Evolutionary conservation across 1,284 basidiomycete genomes (phyloP).

Genomic region (Tremellales sp.): DNA sequence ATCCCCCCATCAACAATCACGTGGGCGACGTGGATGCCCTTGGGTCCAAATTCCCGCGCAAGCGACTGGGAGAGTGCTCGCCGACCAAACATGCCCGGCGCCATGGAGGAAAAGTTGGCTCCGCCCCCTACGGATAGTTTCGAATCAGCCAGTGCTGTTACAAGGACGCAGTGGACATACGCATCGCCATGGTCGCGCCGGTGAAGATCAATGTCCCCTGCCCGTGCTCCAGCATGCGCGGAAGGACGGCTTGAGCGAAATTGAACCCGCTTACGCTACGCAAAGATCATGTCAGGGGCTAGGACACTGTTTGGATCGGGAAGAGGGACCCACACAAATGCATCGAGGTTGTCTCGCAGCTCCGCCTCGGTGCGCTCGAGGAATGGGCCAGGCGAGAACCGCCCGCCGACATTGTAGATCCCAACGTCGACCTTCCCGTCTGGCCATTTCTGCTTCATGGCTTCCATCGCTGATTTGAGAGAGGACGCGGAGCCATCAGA

Average conservation of each 20-base stretch:
- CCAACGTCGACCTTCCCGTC: constrained; percentile 37
- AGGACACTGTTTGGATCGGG: neutral
- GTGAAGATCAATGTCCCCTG: constrained; percentile 44
- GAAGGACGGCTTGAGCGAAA: constrained; percentile 37
- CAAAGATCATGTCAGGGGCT: neutral
- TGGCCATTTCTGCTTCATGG: constrained; percentile 34
- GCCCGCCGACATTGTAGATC: constrained; percentile 35
- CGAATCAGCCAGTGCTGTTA: neutral
- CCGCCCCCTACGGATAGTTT: constrained; percentile 10
- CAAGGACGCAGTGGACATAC: constrained; percentile 4
- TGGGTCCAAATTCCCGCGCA: constrained; percentile 48
- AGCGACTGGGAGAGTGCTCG: constrained; percentile 40
- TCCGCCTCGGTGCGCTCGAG: constrained; percentile 32
- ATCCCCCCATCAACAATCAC: constrained; percentile 49
- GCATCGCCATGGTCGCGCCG: constrained; percentile 41
- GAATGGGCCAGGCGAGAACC: constrained; percentile 31
- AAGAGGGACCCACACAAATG: constrained; percentile 26
- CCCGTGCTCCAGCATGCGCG: constrained; percentile 24
- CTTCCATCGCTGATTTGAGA: constrained; percentile 28
- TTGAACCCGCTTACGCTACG: constrained; percentile 27
- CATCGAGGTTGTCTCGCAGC: constrained; percentile 27
- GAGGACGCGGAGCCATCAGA: constrained; percentile 28
- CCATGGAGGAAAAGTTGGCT: constrained; percentile 33
- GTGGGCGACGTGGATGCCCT: constrained; percentile 50
- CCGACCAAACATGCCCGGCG: constrained; percentile 39